Evolutionary conservation across 306 rosid species (phyloP).

Genomic region (Vicia faba): DNA sequence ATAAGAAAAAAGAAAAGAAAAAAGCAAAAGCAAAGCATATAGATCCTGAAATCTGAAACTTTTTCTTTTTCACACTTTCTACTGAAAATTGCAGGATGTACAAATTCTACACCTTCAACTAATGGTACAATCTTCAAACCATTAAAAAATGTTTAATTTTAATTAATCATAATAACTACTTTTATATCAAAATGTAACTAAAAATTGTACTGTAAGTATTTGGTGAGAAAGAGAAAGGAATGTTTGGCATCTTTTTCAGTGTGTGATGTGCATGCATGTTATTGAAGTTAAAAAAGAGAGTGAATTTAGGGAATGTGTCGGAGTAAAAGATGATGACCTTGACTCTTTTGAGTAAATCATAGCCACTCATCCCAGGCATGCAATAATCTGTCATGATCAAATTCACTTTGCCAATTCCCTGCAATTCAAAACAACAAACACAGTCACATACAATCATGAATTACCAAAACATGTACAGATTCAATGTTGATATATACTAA

Average conservation of each 20-base stretch:
- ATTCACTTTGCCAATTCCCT: conserved; percentile 80
- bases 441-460: conserved; percentile 17
- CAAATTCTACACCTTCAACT: not conserved
- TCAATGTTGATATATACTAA: not conserved
- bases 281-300: conserved; percentile 27
- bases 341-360: conserved; percentile 89
- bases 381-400: conserved; percentile 99
- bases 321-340: conserved; percentile 62
- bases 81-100: conserved; percentile 19
- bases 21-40: conserved; percentile 31
- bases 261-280: not conserved
- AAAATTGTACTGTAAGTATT: not conserved
- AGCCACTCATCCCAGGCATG: conserved; percentile 99
- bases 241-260: conserved; percentile 40
- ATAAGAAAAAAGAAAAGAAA: conserved; percentile 1
- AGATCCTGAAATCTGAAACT: conserved; percentile 38
- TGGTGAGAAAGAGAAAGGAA: conserved; percentile 28
- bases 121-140: not conserved
- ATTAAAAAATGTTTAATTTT: not conserved
- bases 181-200: not conserved
- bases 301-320: conserved; percentile 48
- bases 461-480: not conserved
- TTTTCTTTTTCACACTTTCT: conserved; percentile 27
- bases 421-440: conserved; percentile 34
- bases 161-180: not conserved